Percentiles rank a stretch among this genome's conserved stretches.
These are phyloP conservation scores for Neurospora intermedia DNA, from an alignment of 495 filamentous ascomycete genomes.

Conservation along the genomic window DNA sequence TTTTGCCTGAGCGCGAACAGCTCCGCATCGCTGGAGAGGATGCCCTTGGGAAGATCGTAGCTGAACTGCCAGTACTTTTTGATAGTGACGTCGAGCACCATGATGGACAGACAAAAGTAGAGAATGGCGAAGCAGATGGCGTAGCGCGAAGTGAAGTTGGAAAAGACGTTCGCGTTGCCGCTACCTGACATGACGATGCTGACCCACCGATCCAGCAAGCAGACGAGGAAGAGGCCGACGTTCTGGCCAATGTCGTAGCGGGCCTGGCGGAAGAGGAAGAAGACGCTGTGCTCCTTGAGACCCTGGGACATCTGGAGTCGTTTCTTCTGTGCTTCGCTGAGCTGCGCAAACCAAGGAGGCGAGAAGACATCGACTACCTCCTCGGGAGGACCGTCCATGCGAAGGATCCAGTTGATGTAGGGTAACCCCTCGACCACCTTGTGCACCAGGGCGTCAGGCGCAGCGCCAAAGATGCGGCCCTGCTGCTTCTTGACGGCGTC, in stretches of 20 bases:
- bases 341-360: slow-evolving; percentile 17
- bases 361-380: slow-evolving; percentile 8
- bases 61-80: slow-evolving; percentile 13
- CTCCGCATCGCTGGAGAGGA: slow-evolving; percentile 5
- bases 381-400: slow-evolving; percentile 1
- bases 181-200: slow-evolving; percentile 14
- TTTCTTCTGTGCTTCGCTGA: slow-evolving; percentile 14
- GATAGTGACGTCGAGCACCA: slow-evolving; percentile 14
- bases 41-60: slow-evolving; percentile 13
- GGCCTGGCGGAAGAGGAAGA: slow-evolving; percentile 20
- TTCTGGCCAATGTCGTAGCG: slow-evolving; percentile 18
- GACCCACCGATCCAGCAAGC: slow-evolving; percentile 23
- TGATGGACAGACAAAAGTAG: slow-evolving; percentile 19
- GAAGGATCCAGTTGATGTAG: slow-evolving; percentile 19
- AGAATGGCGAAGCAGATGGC: slow-evolving; percentile 20
- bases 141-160: slow-evolving; percentile 15
- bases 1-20: neutral
- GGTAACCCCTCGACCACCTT: slow-evolving; percentile 11
- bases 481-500: slow-evolving; percentile 1
- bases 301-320: slow-evolving; percentile 18
- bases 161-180: slow-evolving; percentile 7
- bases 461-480: neutral
- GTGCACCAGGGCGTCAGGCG: slow-evolving; percentile 2
- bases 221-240: slow-evolving; percentile 20
- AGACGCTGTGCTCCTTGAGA: slow-evolving; percentile 22